Evolutionary conservation across 2,329 filamentous ascomycete species (phyloP).

Genomic region (Monilinia fructicola): DNA sequence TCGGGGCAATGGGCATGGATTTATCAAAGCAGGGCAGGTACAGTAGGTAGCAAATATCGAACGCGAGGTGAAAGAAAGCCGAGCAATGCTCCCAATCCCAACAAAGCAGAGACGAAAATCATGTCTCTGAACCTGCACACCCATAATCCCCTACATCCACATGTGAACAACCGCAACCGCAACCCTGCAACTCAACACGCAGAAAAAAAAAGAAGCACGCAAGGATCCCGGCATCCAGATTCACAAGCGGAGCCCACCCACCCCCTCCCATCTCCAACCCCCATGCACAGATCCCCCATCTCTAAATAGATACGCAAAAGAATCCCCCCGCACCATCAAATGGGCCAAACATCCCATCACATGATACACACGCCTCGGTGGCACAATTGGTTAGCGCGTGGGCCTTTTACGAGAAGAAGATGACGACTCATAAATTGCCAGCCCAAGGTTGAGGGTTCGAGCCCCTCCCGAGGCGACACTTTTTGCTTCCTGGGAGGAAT

Average conservation of each 20-base stretch:
- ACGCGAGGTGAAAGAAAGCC: background rate
- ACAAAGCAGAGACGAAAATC: too few species aligned
- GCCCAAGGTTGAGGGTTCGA: slow-evolving; percentile 23
- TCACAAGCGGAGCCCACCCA: background rate
- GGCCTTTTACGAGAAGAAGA: slow-evolving; percentile 14
- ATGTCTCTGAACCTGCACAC: background rate
- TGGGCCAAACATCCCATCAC: background rate
- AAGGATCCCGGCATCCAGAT: background rate
- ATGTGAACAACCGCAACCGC: background rate
- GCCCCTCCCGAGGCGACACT: background rate
- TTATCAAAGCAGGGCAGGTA: background rate
- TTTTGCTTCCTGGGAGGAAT: background rate
- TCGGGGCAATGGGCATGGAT: background rate
- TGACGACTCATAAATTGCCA: background rate
- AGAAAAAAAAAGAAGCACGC: too few species aligned
- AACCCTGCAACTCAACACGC: too few species aligned
- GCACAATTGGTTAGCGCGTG: slow-evolving; percentile 25
- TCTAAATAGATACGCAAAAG: fast-evolving
- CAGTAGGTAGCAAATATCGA: background rate
- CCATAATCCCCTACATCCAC: background rate
- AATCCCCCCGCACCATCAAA: background rate
- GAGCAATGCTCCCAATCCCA: background rate
- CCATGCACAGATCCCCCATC: background rate
- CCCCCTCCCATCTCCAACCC: background rate
- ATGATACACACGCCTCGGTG: slow-evolving; percentile 1